Evolutionary conservation across 2,329 filamentous ascomycete species (phyloP), one percentile per base, ranked within the genome.

Genomic region (Orbilia ellipsospora): DNA sequence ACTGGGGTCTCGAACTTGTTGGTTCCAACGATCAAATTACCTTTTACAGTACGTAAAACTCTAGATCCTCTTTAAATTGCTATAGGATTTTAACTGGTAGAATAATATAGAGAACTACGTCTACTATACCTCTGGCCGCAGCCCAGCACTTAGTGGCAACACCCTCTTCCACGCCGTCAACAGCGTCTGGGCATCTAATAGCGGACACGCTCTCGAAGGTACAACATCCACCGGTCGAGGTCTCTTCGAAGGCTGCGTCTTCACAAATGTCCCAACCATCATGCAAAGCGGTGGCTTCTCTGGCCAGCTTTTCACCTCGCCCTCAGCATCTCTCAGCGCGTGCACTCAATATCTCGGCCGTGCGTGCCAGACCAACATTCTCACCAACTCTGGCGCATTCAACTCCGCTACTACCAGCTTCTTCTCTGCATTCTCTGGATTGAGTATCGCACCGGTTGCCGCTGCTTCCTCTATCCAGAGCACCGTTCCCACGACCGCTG

Each of bases 271-370:
- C 40, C 78, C 77, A 16, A 66, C 73, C 0, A 61, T 80, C 4
- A 64, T 79, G n/a, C 26, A 40, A 15, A 77, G 78, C 51, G 23
- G 23, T 23, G 23, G 23, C 23, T 78, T 78, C 72, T 64, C 76
- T 26, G 83, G 83, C 44, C 67, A 80, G 77, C 78, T 83, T 23
- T 83, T 84, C 69, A 80, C 81, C 40, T 80, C 78, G 0, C 78
- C 79, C 6, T 57, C 51, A 50, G 52, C 63, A 7, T 59, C 57
- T 20, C 52, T 66, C 50, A 66, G 42, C 40, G 78, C 16, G 40
- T 81, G 80, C 65, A 77, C 77, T 44, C 77, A 79, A 4, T 76
- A 70, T 18, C 73, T 82, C 5, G 81, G 80, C 56, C 80, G 80
- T 16, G 65, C 78, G 60, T 81, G 81, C 69, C 67, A 80, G 42